Conservation (phyloP, 495 filamentous ascomycete genomes). For the Penicillium bialowiezense region DNA sequence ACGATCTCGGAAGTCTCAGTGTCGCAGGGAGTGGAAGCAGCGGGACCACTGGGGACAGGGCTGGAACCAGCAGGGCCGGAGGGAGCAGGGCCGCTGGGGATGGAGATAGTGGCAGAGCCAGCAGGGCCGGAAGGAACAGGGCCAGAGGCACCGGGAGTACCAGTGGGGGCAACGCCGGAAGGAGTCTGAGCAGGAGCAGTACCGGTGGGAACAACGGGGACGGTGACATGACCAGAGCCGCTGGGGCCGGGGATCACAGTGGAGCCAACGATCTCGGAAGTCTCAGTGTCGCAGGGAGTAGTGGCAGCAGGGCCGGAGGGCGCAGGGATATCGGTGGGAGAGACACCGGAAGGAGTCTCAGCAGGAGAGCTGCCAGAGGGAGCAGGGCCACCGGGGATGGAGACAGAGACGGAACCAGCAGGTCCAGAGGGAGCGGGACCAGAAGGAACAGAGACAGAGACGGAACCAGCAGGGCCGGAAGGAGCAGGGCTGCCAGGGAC, state of each 20-base stretch:
- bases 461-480: slow-evolving; percentile 2
- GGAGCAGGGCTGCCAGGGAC: neutral
- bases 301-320: slow-evolving; percentile 1
- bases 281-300: slow-evolving; percentile 25
- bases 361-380: slow-evolving; percentile 6
- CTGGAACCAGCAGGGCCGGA: slow-evolving; percentile 8
- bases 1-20: slow-evolving; percentile 18
- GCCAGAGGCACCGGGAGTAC: neutral
- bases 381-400: slow-evolving; percentile 6
- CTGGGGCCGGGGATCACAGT: slow-evolving; percentile 7
- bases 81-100: slow-evolving; percentile 5
- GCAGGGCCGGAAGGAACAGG: neutral
- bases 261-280: slow-evolving; percentile 10
- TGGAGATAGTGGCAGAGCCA: slow-evolving; percentile 1
- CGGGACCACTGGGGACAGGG: neutral
- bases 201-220: slow-evolving; percentile 5
- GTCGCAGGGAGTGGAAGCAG: slow-evolving; percentile 19
- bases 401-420: slow-evolving; percentile 2
- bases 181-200: slow-evolving; percentile 7
- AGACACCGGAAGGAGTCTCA: slow-evolving; percentile 7
- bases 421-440: slow-evolving; percentile 10
- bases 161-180: slow-evolving; percentile 9
- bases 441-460: neutral
- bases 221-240: slow-evolving; percentile 5
- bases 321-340: neutral